These are phyloP conservation scores for Apiospora pterosperma DNA, from an alignment of 2,329 filamentous ascomycete species.

Conservation along the genomic window DNA sequence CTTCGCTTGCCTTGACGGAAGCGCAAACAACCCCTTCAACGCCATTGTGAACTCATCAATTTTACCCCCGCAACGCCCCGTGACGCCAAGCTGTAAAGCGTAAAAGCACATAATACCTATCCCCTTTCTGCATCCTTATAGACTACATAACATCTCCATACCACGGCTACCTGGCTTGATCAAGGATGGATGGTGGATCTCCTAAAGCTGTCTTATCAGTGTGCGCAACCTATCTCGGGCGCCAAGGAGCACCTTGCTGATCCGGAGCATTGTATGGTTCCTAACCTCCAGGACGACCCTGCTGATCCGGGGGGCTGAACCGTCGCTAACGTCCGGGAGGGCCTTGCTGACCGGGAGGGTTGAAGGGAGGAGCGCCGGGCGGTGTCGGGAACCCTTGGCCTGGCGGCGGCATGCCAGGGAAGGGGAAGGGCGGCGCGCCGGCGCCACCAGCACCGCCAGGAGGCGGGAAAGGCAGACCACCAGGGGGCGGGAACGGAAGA, in stretches of 20 bases:
- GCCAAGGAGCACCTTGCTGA: neutral
- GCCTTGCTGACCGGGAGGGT: conserved; percentile 30
- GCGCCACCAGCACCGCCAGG: conserved; percentile 32
- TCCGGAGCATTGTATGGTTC: neutral
- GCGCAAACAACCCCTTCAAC: neutral
- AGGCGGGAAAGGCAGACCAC: conserved; percentile 27
- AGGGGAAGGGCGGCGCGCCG: conserved; percentile 49
- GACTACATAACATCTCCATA: neutral
- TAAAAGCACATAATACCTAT: neutral
- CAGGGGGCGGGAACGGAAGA: conserved; percentile 28
- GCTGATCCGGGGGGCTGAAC: neutral
- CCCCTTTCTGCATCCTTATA: neutral
- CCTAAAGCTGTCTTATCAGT: neutral
- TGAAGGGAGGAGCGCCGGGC: conserved; percentile 30
- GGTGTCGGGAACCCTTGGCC: conserved; percentile 36
- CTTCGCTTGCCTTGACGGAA: neutral
- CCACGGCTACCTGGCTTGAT: neutral
- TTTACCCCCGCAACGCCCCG: conserved; percentile 1
- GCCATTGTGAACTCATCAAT: neutral
- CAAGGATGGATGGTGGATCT: neutral
- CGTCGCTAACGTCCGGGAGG: conserved; percentile 29
- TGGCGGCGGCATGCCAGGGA: conserved; percentile 41
- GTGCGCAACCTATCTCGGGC: neutral
- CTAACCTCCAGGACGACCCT: neutral
- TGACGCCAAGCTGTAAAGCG: neutral